Base-by-base conservation (phyloP, 805 yeast species). In the Metschnikowia chrysomelidarum region DNA sequence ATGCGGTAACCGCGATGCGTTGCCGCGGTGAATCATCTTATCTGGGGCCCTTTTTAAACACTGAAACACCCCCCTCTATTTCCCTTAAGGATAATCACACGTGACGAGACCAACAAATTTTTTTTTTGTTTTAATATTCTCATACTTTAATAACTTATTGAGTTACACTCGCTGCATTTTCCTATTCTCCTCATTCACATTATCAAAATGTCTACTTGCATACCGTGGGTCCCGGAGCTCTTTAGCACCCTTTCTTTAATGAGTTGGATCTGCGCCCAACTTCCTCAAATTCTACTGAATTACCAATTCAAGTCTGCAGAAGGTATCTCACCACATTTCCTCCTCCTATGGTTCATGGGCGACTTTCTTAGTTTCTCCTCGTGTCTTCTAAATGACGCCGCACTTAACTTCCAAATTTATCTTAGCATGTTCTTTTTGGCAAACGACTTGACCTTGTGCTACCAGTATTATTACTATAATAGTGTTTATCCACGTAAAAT, bases 401-500 rank as follows among this genome's bases (percentile, higher is more conserved):
- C 64, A 19, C 50, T 67, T 30, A 41, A 48, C 39, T 67, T 67
- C 41, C 73, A 67, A 39, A 34, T 67, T 4, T 64, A 60, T 40
- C 53, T 66, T 32, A 64, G 71, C 40, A 30, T 66, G 17, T 67
- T 63, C 49, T 67, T 67, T 41, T 33, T 67, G 32, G 59, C 70
- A 38, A 83, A 85, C 43, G 97, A 89, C 59, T 35, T 73, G 16
- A 64, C 86, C 8, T 65, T 89, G 19, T 69, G 80, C 30, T 67
- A 73, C 4, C 97, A 89, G 56, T 88, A 71, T 56, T 74, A 77
- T 58, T 79, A 85, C 59, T 89, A 87, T 57, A 65, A 75, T n/a
- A 46, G 49, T 32, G 56, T 71, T 17, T 71, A 65, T 37, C 62
- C 66, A 3, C 40, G 54, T 13, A 50, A 41, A 13, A 26, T n/a